Percentiles rank a stretch among this genome's conserved stretches.
phyloP scores from a whole-genome alignment of 768 basidiomycete species.

The Porpolomopsis calyptriformis region DNA sequence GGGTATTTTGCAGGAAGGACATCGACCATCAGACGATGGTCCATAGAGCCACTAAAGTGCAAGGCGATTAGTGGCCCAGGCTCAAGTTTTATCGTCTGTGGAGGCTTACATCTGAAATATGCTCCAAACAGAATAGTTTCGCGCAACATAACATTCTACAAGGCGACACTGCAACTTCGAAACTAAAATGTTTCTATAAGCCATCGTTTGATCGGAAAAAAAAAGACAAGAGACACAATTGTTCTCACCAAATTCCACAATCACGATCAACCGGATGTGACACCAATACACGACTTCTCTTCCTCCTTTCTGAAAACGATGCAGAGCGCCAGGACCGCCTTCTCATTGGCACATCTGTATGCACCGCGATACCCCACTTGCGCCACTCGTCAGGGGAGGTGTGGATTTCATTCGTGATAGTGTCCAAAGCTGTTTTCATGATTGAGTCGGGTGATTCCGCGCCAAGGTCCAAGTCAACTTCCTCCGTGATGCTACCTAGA shows the following conservation, averaged over 20 bases:
- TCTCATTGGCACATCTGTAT: conserved; percentile 7
- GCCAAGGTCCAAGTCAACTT: conserved; percentile 9
- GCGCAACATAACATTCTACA: conserved; percentile 9
- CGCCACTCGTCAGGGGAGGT: conserved; percentile 4
- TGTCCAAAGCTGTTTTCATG: conserved; percentile 1
- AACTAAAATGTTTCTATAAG: neutral
- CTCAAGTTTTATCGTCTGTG: neutral
- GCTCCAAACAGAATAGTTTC: conserved; percentile 10
- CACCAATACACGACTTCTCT: neutral
- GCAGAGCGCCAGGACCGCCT: conserved; percentile 8
- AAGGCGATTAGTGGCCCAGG: neutral
- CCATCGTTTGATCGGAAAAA: no score
- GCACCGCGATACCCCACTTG: conserved; percentile 3
- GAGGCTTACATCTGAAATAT: conserved; percentile 8
- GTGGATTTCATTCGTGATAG: neutral
- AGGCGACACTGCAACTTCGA: conserved; percentile 8
- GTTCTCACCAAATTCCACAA: conserved; percentile 15
- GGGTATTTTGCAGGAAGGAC: conserved; percentile 13
- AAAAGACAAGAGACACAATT: no score
- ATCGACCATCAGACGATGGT: conserved; percentile 13
- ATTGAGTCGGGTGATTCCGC: conserved; percentile 11
- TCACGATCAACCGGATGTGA: conserved; percentile 10
- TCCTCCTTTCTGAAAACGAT: conserved; percentile 6
- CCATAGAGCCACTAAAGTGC: conserved; percentile 12
- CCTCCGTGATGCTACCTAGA: conserved; percentile 2